Percentiles rank a stretch among this genome's conserved stretches.
Conservation (phyloP, 768 basidiomycete genomes). For the Xerocomus spinulosus region DNA sequence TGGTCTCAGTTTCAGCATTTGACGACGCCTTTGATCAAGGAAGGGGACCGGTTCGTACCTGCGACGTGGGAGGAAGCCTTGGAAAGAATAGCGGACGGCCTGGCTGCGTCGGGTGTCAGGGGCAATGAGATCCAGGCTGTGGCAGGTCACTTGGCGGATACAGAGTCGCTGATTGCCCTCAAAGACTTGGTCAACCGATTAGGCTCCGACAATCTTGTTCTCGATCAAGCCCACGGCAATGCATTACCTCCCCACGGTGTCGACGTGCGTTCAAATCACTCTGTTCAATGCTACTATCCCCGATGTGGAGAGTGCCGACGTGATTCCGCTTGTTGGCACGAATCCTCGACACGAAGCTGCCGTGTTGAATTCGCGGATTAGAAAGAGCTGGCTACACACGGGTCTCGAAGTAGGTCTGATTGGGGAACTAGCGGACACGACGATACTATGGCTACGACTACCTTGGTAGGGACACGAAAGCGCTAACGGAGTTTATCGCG, state of each 20-base stretch:
- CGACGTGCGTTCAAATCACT: conserved; percentile 92
- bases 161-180: conserved; percentile 87
- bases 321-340: conserved; percentile 88
- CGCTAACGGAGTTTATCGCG: conserved; percentile 69
- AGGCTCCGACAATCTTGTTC: conserved; percentile 88
- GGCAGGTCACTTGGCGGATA: conserved; percentile 89
- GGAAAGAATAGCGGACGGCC: conserved; percentile 69
- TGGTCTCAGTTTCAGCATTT: conserved; percentile 92
- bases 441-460: conserved; percentile 94
- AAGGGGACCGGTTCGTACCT: conserved; percentile 88
- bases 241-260: conserved; percentile 72
- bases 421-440: conserved; percentile 86
- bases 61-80: conserved; percentile 92
- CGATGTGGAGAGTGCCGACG: conserved; percentile 87
- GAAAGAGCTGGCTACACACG: conserved; percentile 90
- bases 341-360: conserved; percentile 97
- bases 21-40: conserved; percentile 85
- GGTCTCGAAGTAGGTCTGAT: conserved; percentile 84
- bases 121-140: conserved; percentile 94
- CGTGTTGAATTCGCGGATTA: conserved; percentile 93
- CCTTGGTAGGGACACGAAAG: conserved; percentile 72
- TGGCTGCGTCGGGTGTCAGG: conserved; percentile 72
- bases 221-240: conserved; percentile 70
- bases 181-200: conserved; percentile 92
- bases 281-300: conserved; percentile 93